Evolutionary conservation across 805 yeast genomes (phyloP).

Genomic region (Cyberlindnera misumaiensis): DNA sequence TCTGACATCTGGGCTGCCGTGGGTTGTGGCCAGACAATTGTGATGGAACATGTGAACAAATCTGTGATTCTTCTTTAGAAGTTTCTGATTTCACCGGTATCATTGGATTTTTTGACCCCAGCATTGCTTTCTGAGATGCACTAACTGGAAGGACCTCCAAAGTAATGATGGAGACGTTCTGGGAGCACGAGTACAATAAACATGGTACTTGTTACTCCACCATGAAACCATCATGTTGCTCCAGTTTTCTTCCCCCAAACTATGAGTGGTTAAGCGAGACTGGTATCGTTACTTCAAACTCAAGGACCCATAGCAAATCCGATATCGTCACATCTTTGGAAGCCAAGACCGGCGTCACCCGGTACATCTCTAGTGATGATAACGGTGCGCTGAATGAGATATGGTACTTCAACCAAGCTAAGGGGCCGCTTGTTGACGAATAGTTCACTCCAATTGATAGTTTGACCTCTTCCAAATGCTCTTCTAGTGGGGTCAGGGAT

Average conservation of each 20-base stretch:
- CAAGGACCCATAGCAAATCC: slow-evolving; percentile 47
- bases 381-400: slow-evolving; percentile 38
- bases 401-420: slow-evolving; percentile 76
- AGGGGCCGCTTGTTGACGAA: slow-evolving; percentile 67
- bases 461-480: slow-evolving; percentile 54
- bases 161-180: slow-evolving; percentile 62
- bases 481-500: slow-evolving; percentile 58
- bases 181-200: slow-evolving; percentile 92
- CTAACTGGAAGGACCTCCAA: slow-evolving; percentile 66
- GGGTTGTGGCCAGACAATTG: slow-evolving; percentile 91
- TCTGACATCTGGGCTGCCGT: slow-evolving; percentile 70
- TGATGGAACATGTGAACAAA: slow-evolving; percentile 74
- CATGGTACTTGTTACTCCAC: slow-evolving; percentile 92
- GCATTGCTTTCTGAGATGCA: slow-evolving; percentile 49
- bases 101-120: slow-evolving; percentile 36
- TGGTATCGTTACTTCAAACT: slow-evolving; percentile 65
- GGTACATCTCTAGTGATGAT: slow-evolving; percentile 54
- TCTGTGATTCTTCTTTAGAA: slow-evolving; percentile 58
- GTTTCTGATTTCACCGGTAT: slow-evolving; percentile 43
- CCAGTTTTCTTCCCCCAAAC: no score
- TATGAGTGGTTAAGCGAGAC: slow-evolving; percentile 54
- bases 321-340: slow-evolving; percentile 49
- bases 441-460: slow-evolving; percentile 59
- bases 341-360: slow-evolving; percentile 46
- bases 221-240: slow-evolving; percentile 60